A percentile compares a stretch with the other conserved stretches of the same genome.
Conservation (phyloP, 345 rosid genomes). For the Hirschfeldia incana region DNA sequence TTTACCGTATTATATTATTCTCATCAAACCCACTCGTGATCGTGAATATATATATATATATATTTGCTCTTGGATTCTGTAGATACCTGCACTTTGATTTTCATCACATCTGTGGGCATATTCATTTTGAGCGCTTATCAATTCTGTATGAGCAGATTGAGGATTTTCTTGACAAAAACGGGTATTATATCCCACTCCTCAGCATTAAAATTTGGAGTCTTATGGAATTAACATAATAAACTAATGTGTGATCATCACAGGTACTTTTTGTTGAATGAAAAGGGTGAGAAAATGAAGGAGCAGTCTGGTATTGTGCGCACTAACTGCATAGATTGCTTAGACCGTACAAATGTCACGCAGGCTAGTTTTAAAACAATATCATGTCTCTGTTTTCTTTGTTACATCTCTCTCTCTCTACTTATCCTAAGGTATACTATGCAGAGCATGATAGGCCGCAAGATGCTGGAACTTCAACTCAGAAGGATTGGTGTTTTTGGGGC, state of each 20-base stretch:
- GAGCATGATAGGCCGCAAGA: conserved; percentile 94
- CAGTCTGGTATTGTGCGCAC: conserved; percentile 90
- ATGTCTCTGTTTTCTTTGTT: background rate
- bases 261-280: conserved; percentile 84
- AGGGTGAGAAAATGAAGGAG: conserved; percentile 92
- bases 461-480: conserved; percentile 83
- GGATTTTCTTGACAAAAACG: conserved; percentile 78
- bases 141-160: conserved; percentile 82
- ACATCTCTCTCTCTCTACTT: conserved; percentile 1
- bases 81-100: conserved; percentile 98
- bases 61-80: conserved; percentile 30
- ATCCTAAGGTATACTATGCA: conserved; percentile 36
- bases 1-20: background rate
- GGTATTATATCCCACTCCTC: conserved; percentile 36
- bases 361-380: conserved; percentile 41
- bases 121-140: conserved; percentile 94
- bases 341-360: conserved; percentile 98
- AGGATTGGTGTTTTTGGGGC: conserved; percentile 86
- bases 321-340: conserved; percentile 97
- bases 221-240: background rate
- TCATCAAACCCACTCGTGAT: conserved; percentile 24
- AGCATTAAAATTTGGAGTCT: background rate
- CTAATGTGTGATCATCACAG: conserved; percentile 41
- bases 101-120: conserved; percentile 85
- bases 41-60: background rate